phyloP scores from a whole-genome alignment of 345 rosid genomes.

The Hirschfeldia incana region DNA sequence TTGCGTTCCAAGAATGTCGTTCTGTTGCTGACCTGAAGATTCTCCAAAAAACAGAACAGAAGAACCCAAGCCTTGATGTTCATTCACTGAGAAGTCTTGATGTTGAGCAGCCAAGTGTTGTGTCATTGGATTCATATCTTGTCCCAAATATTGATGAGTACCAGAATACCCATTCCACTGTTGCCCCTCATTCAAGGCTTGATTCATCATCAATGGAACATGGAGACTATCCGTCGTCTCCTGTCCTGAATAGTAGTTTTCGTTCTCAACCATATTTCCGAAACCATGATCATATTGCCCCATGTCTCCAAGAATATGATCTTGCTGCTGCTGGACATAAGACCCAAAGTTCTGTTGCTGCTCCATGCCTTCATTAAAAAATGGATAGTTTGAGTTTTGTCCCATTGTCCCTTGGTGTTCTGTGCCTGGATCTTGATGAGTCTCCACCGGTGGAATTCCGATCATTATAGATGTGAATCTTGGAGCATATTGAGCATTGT shows the following conservation, averaged over 20 bases:
- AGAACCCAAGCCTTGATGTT: neutral
- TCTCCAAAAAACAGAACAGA: neutral
- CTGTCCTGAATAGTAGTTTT: neutral
- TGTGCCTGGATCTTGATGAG: neutral
- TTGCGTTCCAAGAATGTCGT: neutral
- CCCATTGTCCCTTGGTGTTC: neutral
- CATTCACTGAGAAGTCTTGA: neutral
- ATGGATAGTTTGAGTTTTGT: neutral
- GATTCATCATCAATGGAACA: neutral
- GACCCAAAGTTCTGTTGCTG: neutral
- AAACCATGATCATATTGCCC: neutral
- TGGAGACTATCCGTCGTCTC: neutral
- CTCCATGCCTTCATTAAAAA: neutral
- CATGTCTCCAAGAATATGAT: neutral
- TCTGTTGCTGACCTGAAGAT: neutral
- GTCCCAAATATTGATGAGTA: neutral
- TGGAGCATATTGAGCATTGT: slow-evolving; percentile 17
- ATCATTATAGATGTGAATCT: neutral
- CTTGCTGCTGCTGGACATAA: neutral
- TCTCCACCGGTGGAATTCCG: neutral
- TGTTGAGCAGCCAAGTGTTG: neutral
- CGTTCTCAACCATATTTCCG: neutral
- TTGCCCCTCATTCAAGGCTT: slow-evolving; percentile 1
- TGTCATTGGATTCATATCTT: neutral
- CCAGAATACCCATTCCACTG: neutral